phyloP scores from a whole-genome alignment of 2,329 filamentous ascomycete genomes.

The Fusarium zealandicum region DNA sequence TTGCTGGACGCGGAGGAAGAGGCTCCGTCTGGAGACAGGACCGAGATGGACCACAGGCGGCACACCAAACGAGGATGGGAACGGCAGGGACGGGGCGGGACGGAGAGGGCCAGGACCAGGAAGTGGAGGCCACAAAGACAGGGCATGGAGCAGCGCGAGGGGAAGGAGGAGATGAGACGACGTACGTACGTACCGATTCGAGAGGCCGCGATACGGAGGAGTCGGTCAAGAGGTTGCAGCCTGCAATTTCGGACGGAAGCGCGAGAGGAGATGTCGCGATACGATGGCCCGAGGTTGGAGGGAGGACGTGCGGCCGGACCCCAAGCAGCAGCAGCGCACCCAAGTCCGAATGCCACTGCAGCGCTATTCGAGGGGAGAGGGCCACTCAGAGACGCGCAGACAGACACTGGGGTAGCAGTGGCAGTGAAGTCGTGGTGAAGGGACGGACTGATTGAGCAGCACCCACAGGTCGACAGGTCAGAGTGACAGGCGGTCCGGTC shows the following conservation, averaged over 20 bases:
- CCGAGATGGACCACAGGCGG: slow-evolving; percentile 34
- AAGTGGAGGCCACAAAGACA: slow-evolving; percentile 24
- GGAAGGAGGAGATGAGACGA: slow-evolving; percentile 2
- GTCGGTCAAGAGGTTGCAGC: slow-evolving; percentile 13
- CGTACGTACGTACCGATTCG: slow-evolving; percentile 26
- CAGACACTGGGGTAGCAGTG: not conserved
- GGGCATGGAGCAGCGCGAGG: not conserved
- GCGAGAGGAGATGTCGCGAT: slow-evolving; percentile 15
- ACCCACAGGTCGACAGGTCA: not conserved
- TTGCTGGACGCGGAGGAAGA: slow-evolving; percentile 38
- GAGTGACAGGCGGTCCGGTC: slow-evolving; percentile 13
- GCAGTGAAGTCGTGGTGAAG: slow-evolving; percentile 24
- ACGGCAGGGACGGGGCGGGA: slow-evolving; percentile 35
- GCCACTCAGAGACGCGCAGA: slow-evolving; percentile 2
- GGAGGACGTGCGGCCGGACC: not conserved
- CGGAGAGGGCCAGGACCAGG: slow-evolving; percentile 29
- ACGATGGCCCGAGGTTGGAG: slow-evolving; percentile 1
- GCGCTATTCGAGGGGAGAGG: slow-evolving; percentile 1
- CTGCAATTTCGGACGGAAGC: slow-evolving; percentile 19
- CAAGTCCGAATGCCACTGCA: not conserved
- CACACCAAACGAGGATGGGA: slow-evolving; percentile 34
- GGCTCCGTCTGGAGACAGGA: slow-evolving; percentile 41
- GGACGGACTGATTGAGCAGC: slow-evolving; percentile 2
- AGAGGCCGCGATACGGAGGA: not conserved
- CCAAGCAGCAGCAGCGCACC: not conserved